Conservation (phyloP, 73 alveolate species). For the Symbiodinium natans region DNA sequence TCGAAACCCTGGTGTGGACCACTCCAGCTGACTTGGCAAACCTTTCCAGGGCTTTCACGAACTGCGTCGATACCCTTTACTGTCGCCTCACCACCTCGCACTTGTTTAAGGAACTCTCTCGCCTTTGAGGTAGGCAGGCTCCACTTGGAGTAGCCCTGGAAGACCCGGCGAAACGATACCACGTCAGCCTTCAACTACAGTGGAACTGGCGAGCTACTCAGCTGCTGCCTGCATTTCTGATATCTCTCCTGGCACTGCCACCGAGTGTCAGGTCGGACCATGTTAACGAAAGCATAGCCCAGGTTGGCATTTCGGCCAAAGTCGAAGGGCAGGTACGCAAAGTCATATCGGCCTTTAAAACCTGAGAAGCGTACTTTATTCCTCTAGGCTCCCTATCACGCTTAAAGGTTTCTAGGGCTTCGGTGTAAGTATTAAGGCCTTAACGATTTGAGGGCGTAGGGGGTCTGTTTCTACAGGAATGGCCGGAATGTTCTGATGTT, state of each 20-base stretch:
- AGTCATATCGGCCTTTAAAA: not conserved
- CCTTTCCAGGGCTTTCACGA: not conserved
- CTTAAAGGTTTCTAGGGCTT: too few relatives aligned
- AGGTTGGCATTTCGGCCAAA: not conserved
- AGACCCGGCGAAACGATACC: not conserved
- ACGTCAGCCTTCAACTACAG: not conserved
- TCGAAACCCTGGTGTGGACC: constrained; percentile 34
- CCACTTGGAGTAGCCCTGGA: constrained; percentile 11
- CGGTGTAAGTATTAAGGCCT: too few relatives aligned
- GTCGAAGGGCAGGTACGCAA: constrained; percentile 31
- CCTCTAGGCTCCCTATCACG: too few relatives aligned
- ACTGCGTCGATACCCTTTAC: too few relatives aligned
- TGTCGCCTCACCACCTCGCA: too few relatives aligned
- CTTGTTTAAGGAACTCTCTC: too few relatives aligned
- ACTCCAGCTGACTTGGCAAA: constrained; percentile 27
- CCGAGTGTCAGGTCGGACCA: not conserved
- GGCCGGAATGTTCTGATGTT: too few relatives aligned
- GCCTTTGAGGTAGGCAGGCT: constrained; percentile 16
- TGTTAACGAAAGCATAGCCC: constrained; percentile 37
- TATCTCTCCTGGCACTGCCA: not conserved
- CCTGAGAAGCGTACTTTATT: not conserved
- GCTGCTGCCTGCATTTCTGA: too few relatives aligned
- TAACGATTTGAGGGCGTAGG: too few relatives aligned
- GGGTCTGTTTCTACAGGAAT: too few relatives aligned
- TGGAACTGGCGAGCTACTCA: too few relatives aligned